Evolutionary conservation across 2,329 filamentous ascomycete genomes (phyloP).

Genomic region (Stagonosporopsis cucurbitacearum): DNA sequence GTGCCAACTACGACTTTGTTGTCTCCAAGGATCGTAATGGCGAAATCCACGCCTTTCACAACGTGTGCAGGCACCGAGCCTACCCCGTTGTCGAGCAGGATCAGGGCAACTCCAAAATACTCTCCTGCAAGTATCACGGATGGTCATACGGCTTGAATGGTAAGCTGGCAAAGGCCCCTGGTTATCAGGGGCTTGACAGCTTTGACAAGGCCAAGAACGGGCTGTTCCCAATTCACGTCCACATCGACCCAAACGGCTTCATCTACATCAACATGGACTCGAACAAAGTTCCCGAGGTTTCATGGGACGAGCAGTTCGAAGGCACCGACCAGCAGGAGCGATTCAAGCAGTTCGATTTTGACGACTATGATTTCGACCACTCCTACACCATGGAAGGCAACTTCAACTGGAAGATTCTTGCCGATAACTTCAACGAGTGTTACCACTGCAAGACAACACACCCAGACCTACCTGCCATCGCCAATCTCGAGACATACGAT

Average conservation of each 20-base stretch:
- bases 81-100: conserved; percentile 51
- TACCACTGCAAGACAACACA: conserved; percentile 68
- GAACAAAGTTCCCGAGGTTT: conserved; percentile 37
- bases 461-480: conserved; percentile 62
- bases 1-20: conserved; percentile 52
- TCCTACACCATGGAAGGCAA: conserved; percentile 42
- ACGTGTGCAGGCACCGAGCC: conserved; percentile 55
- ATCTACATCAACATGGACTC: conserved; percentile 49
- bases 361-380: conserved; percentile 57
- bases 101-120: conserved; percentile 48
- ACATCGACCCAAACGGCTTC: conserved; percentile 43
- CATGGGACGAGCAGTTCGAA: conserved; percentile 41
- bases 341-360: conserved; percentile 42
- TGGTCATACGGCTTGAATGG: conserved; percentile 56
- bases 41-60: conserved; percentile 53
- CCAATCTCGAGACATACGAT: conserved; percentile 62
- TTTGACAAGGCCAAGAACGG: conserved; percentile 51
- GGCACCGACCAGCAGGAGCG: conserved; percentile 44
- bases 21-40: conserved; percentile 49
- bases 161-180: conserved; percentile 53
- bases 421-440: conserved; percentile 71
- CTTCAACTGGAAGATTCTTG: conserved; percentile 45
- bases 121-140: conserved; percentile 56
- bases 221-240: conserved; percentile 45
- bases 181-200: conserved; percentile 49